Base-by-base conservation (phyloP, 225 moss, liverwort and hornwort species). In the Marchantia polymorpha region DNA sequence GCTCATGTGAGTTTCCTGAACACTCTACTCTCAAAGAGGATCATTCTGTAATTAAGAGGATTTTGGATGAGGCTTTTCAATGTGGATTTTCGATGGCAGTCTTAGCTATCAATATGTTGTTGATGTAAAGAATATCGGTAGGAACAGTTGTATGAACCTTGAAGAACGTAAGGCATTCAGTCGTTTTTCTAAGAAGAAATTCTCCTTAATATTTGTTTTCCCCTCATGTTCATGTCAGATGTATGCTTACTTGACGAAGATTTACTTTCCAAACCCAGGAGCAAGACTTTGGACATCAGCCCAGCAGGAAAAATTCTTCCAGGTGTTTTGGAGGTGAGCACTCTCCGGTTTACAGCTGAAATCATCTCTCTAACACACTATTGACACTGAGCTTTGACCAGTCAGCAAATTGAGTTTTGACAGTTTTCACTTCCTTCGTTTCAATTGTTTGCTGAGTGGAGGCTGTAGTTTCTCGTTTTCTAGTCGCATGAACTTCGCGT, bases 1-100 rank as follows among this genome's bases (percentile, higher is more conserved):
- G 83, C 88, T 99, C 67, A 79, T 95, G 99, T 95, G 83, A 91
- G 93, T 85, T 75, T 46, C 12, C 54, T 59, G 10, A 23, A 19
- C 39, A 39, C 39, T 11, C 51, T 13, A 8, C 20, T 11, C 4
- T 47, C 19, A 22, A 19, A 73, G 73, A 1, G 51, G 26, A 73
- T 12, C 53, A 14, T 5, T n/a, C 16, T 75, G 29, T 30, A 23
- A 19, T 14, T 7, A 25, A 27, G 53, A 6, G 14, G 67, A 15
- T 26, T 22, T 75, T 27, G 11, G 13, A n/a, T n/a, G n/a, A n/a
- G 55, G 55, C 55, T 56, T 9, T 14, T 9, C 55, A 56, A 9
- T 56, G 55, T 9, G 14, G 67, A 15, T 26, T 22, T 75, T 27
- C 2, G 13, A n/a, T 50, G 49, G 10, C 51, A 23, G 51, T 22